Conservation (phyloP, 495 filamentous ascomycete species). For the Neurospora cerealis region DNA sequence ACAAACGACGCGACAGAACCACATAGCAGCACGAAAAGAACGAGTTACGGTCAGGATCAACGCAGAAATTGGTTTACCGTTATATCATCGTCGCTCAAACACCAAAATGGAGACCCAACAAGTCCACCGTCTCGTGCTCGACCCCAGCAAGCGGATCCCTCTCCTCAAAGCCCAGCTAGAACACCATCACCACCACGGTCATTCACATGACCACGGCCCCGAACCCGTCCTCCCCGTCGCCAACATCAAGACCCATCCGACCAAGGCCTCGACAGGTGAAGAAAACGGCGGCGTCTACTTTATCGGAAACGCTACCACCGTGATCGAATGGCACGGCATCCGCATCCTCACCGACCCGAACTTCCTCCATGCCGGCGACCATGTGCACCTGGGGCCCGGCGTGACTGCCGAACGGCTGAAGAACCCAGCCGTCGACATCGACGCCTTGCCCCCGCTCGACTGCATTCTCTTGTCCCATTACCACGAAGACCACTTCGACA, state of each 20-base stretch:
- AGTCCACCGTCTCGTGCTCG: constrained; percentile 9
- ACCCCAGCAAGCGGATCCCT: constrained; percentile 13
- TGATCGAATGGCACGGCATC: constrained; percentile 54
- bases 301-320: constrained; percentile 57
- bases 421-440: constrained; percentile 51
- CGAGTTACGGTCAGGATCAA: neutral
- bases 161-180: constrained; percentile 7
- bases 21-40: neutral
- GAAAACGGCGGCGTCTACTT: constrained; percentile 35
- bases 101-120: neutral
- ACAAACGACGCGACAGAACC: neutral
- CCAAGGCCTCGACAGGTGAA: neutral
- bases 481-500: constrained; percentile 59
- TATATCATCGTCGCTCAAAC: neutral
- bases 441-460: constrained; percentile 52
- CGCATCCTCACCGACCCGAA: constrained; percentile 63
- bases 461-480: constrained; percentile 55
- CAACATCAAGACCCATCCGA: constrained; percentile 10
- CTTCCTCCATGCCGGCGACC: constrained; percentile 59
- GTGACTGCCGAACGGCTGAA: constrained; percentile 42
- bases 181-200: neutral
- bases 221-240: constrained; percentile 8
- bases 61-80: neutral
- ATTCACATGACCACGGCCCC: constrained; percentile 4
- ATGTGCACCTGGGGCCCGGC: constrained; percentile 58